These are phyloP conservation scores for Cucurbita maxima DNA, from an alignment of 306 rosid species.

Conservation along the genomic window DNA sequence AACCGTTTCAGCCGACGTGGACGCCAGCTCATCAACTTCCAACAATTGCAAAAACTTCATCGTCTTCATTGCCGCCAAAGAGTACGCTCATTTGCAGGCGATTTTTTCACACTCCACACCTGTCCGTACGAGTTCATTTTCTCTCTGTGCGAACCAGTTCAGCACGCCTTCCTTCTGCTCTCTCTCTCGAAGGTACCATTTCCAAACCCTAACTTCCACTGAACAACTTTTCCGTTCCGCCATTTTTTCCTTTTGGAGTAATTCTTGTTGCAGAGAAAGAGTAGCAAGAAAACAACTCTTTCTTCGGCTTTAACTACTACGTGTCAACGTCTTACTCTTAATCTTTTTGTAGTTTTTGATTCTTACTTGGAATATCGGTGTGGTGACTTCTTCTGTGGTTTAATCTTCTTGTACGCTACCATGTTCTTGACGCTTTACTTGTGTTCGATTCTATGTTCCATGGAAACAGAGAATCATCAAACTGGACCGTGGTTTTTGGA, in stretches of 20 bases:
- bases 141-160: neutral
- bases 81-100: neutral
- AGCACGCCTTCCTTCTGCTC: neutral
- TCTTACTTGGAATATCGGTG: neutral
- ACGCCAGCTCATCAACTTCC: constrained; percentile 7
- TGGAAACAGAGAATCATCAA: constrained; percentile 1
- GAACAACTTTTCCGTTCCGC: neutral
- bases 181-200: neutral
- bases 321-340: neutral
- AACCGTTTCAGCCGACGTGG: constrained; percentile 8
- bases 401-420: neutral
- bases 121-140: neutral
- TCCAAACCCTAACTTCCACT: neutral
- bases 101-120: neutral
- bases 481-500: neutral
- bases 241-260: neutral
- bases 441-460: neutral
- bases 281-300: neutral
- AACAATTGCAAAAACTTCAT: neutral
- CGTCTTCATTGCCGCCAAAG: neutral
- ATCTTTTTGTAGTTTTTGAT: neutral
- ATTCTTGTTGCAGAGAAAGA: neutral
- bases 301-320: neutral
- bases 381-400: neutral
- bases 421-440: neutral